A percentile compares a stretch with the other conserved stretches of the same genome.
Conservation (phyloP, 805 yeast genomes). For the Yarrowia sp. region DNA sequence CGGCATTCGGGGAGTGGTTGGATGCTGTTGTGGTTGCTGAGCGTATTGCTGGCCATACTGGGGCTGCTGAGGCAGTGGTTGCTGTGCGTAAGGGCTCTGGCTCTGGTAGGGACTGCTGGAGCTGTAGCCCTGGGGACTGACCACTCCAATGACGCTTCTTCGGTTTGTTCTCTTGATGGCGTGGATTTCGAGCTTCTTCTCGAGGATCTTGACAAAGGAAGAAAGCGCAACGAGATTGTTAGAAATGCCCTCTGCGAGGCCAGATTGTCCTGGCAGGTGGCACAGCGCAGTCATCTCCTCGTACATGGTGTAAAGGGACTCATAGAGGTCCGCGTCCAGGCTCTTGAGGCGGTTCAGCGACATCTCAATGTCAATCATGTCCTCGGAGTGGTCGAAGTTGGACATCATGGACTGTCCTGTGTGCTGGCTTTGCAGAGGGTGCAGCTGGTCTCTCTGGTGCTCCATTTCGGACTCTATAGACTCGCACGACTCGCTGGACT, state of each 20-base stretch:
- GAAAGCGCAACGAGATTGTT: conserved; percentile 16
- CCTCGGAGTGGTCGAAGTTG: conserved; percentile 11
- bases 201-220: conserved; percentile 16
- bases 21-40: neutral
- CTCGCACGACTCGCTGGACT: neutral
- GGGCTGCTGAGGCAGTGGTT: neutral
- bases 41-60: neutral
- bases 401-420: neutral
- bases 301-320: conserved; percentile 1
- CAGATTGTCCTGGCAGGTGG: conserved; percentile 1
- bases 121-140: neutral
- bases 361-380: conserved; percentile 23
- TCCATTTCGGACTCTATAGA: conserved; percentile 19
- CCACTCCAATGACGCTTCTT: conserved; percentile 6
- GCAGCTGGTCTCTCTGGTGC: neutral
- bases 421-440: neutral
- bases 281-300: conserved; percentile 17
- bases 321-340: conserved; percentile 8
- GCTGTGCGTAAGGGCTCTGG: conserved; percentile 8
- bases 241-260: conserved; percentile 1
- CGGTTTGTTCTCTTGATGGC: conserved; percentile 9
- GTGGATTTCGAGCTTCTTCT: conserved; percentile 5
- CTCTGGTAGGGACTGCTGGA: conserved; percentile 9
- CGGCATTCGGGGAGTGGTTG: conserved; percentile 6
- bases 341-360: neutral